Evolutionary conservation across 345 rosid genomes (phyloP).

Genomic region (Brassica nigra): DNA sequence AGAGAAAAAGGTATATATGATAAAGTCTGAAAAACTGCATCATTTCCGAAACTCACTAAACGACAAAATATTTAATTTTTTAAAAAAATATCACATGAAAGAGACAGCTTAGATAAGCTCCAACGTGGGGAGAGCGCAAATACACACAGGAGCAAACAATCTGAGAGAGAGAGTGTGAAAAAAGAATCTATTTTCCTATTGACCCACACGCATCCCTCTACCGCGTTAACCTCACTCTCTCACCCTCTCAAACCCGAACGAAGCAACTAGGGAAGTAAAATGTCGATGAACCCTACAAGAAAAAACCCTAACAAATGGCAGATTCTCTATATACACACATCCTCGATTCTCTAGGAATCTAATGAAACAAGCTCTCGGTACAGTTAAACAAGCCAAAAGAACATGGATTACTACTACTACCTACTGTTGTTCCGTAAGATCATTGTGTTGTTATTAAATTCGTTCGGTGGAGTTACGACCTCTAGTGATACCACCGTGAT

Average conservation of each 20-base stretch:
- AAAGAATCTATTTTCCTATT: slow-evolving; percentile 8
- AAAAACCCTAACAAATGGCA: not conserved
- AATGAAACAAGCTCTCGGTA: not conserved
- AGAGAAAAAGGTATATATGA: not conserved
- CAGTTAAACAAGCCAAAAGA: not conserved
- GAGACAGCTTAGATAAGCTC: slow-evolving; percentile 44
- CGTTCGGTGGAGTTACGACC: slow-evolving; percentile 38
- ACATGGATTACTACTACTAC: not conserved
- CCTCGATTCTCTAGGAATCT: not conserved
- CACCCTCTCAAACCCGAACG: not conserved
- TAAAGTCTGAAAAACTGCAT: slow-evolving; percentile 29
- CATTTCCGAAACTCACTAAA: slow-evolving; percentile 39
- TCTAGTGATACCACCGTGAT: slow-evolving; percentile 29
- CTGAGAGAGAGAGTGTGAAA: not conserved
- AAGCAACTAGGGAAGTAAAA: not conserved
- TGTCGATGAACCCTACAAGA: slow-evolving; percentile 24
- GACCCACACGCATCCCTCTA: slow-evolving; percentile 24
- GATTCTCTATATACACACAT: slow-evolving; percentile 21
- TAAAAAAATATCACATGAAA: slow-evolving; percentile 35
- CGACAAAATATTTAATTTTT: slow-evolving; percentile 22
- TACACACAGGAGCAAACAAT: slow-evolving; percentile 32
- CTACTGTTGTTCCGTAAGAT: not conserved
- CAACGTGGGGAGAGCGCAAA: slow-evolving; percentile 44
- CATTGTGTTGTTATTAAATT: not conserved
- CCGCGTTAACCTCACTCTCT: slow-evolving; percentile 23